Conservation (phyloP, 73 alveolate species). For the Tetrahymena borealis region DNA sequence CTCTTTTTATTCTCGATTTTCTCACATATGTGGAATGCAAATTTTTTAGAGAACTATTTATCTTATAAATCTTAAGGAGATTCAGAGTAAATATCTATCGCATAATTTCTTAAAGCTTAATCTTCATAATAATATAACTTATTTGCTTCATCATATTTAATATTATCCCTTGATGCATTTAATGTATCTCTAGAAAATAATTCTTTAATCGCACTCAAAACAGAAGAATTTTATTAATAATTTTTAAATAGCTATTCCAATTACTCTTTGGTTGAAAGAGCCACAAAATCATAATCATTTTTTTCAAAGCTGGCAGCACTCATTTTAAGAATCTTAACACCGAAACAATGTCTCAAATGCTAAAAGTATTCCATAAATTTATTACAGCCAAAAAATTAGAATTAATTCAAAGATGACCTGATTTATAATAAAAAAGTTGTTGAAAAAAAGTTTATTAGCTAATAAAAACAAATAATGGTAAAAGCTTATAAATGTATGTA, state of each 20-base stretch:
- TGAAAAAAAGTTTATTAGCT: too few species aligned
- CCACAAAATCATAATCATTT: not conserved
- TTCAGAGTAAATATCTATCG: not conserved
- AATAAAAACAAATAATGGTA: too few species aligned
- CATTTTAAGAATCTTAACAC: not conserved
- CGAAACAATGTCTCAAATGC: not conserved
- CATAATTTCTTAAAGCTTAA: not conserved
- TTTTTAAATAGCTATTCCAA: not conserved
- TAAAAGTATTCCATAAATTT: not conserved
- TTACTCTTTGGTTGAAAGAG: not conserved
- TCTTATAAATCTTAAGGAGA: not conserved
- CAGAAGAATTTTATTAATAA: not conserved
- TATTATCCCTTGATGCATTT: not conserved
- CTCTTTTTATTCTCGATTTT: not conserved
- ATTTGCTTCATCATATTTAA: not conserved
- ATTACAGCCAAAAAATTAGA: not conserved
- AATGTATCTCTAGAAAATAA: not conserved
- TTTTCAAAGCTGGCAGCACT: constrained; percentile 1
- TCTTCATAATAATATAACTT: not conserved
- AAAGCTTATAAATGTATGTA: not conserved
- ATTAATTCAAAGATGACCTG: too few species aligned
- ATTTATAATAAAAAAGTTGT: too few species aligned
- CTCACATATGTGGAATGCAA: not conserved
- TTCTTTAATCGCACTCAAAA: not conserved
- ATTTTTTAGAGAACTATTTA: not conserved